Evolutionary conservation across 116 monocot genomes (phyloP), one percentile per base, ranked within the genome.

Genomic region (Trichopus zeylanicus): DNA sequence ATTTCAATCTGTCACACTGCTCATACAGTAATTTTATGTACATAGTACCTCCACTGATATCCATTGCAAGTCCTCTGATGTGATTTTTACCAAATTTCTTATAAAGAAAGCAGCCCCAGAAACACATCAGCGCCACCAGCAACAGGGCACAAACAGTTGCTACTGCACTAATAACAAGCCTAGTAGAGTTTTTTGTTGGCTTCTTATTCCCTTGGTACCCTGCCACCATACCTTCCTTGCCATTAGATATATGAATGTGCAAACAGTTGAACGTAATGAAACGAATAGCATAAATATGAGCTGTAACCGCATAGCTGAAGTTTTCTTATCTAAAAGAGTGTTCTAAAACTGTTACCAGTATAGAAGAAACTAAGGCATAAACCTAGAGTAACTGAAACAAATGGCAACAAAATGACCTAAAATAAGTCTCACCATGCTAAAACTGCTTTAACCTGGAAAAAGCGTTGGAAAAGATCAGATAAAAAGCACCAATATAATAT

Each of bases 21-120:
- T 33, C 16, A 61, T n/a, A 55, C 34, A 31, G 26, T n/a, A 16
- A 15, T 11, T 8, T 18, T 21, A 49, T 21, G 9, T 23, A 22
- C 22, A 22, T 22, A 8, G 35, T 81, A 97, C 97, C 91, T 79
- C 79, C 81, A 75, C 80, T 57, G 30, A 97, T 70, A 73, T 91
- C 87, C 67, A 79, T 72, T 31, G 79, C 81, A 49, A 87, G 84
- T 64, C 68, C 75, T 61, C 62, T 69, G 26, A 71, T 60, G 57
- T 91, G 79, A 29, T 56, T 67, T 82, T 82, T 97, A 38, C 84
- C 81, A 60, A 91, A 87, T 68, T 87, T 91, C 58, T 97, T 97
- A 70, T 97, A 97, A 48, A 97, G 79, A 69, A 87, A 91, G 70
- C 97, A 97, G 16, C 97, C 97, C 97, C 97, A 97, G 73, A 97